Evolutionary conservation across 2,329 filamentous ascomycete genomes (phyloP), one percentile per base, ranked within the genome.

Genomic region (Cercospora sp.): DNA sequence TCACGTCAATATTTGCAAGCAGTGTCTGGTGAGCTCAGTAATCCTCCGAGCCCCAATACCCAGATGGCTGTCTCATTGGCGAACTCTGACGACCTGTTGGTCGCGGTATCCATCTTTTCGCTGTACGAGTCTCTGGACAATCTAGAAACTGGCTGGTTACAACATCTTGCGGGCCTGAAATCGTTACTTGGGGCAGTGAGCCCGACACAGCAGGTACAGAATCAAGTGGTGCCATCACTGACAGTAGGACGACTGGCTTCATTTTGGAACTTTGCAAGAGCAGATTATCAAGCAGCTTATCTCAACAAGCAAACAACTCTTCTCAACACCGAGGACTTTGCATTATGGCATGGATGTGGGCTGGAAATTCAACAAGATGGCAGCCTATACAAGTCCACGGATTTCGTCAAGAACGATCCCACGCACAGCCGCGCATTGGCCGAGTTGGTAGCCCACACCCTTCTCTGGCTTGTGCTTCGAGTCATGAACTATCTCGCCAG

Each of bases 201-300:
- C 21, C 70, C 74, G 5, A 68, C 63, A 26, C 74, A 74, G 32
- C 72, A 71, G 65, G 66, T 66, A 79, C 34, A 81, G 82, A 72
- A 81, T 26, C 79, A 84, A 28, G 78, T 80, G 40, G 75, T 79
- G 5, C 81, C 79, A 8, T 80, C 80, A 16, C 82, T 85, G 2
- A 87, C 85, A 0, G 85, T 85, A 70, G 86, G 82, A n/a, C 82
- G 86, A 8, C 83, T 81, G 75, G 87, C 88, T 13, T 87, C 86
- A 0, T 90, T 90, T 74, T 90, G 88, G 88, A 89, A 89, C 72
- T 88, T 90, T 77, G 88, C 87, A n/a, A 81, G 87, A 61, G 75
- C 76, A 26, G 76, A 78, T 66, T 77, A 77, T 34, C 76, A 77
- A 67, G 75, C 76, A 28, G 74, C 71, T 80, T 84, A 85, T 71